These are phyloP conservation scores for Luffa aegyptiaca DNA, from an alignment of 306 rosid species.

Conservation along the genomic window DNA sequence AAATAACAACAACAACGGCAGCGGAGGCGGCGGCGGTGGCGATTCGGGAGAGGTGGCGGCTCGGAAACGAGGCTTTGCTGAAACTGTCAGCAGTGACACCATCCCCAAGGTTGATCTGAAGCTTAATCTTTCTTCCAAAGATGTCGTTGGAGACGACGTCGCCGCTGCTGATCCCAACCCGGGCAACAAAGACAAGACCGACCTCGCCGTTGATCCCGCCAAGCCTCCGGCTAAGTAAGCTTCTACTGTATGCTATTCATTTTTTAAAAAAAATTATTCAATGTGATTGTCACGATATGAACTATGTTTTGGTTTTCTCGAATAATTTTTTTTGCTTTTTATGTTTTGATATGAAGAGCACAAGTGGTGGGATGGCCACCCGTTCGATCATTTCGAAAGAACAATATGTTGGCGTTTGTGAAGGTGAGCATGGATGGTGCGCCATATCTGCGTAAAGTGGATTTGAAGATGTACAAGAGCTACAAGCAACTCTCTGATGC, in stretches of 20 bases:
- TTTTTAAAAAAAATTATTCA: neutral
- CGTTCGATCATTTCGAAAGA: slow-evolving; percentile 2
- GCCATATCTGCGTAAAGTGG: slow-evolving; percentile 61
- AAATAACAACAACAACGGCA: neutral
- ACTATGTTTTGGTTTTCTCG: neutral
- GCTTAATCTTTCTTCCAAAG: slow-evolving; percentile 37
- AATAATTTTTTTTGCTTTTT: neutral
- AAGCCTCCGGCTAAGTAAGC: slow-evolving; percentile 84
- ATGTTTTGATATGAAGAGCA: neutral
- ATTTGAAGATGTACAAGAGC: slow-evolving; percentile 36
- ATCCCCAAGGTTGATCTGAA: slow-evolving; percentile 27
- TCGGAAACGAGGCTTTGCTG: slow-evolving; percentile 36
- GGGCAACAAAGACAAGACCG: slow-evolving; percentile 28
- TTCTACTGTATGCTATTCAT: neutral
- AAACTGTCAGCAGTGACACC: slow-evolving; percentile 17
- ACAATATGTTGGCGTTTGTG: slow-evolving; percentile 24
- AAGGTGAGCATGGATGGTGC: slow-evolving; percentile 24
- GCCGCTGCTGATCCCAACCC: neutral
- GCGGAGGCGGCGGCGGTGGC: neutral
- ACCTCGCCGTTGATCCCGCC: slow-evolving; percentile 43
- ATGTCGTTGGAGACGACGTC: neutral
- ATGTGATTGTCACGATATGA: no score
- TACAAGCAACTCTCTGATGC: slow-evolving; percentile 48
- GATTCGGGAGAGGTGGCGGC: neutral
- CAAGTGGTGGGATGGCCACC: slow-evolving; percentile 14